A percentile compares a stretch with the other conserved stretches of the same genome.
Evolutionary conservation across 768 basidiomycete genomes (phyloP).

Genomic region (Leccinum incarnatum): DNA sequence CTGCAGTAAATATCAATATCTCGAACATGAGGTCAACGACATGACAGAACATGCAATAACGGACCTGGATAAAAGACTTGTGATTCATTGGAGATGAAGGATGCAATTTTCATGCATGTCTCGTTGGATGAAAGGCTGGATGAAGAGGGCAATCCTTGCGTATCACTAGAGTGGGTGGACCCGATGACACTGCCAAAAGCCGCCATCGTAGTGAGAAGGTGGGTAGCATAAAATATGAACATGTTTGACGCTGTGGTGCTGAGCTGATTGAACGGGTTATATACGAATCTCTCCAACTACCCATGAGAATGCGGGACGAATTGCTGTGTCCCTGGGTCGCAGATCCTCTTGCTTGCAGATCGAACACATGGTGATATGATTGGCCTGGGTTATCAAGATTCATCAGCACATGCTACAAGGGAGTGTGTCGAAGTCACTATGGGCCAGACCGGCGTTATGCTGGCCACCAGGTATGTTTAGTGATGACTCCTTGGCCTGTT

Average conservation of each 20-base stretch:
- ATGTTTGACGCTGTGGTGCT: not conserved
- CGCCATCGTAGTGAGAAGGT: not conserved
- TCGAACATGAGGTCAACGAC: too few species aligned
- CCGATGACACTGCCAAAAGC: not conserved
- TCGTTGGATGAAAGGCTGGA: not conserved
- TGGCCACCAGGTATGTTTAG: too few species aligned
- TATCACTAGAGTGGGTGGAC: not conserved
- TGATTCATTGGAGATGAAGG: conserved; percentile 7
- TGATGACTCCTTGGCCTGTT: too few species aligned
- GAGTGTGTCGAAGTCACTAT: not conserved
- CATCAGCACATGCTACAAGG: not conserved
- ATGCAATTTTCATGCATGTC: not conserved
- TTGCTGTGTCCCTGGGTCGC: not conserved
- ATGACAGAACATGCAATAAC: not conserved
- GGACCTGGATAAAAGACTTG: conserved; percentile 1
- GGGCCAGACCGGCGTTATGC: too few species aligned
- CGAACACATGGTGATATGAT: not conserved
- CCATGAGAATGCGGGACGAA: not conserved
- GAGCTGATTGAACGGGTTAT: not conserved
- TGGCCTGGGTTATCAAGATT: not conserved
- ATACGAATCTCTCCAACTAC: not conserved
- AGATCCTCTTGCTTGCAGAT: not conserved
- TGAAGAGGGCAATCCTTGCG: not conserved
- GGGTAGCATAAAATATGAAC: conserved; percentile 4
- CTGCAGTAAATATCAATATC: not conserved